These are phyloP conservation scores for Aspergillus fijiensis DNA, from an alignment of 2,329 filamentous ascomycete species.

Conservation along the genomic window DNA sequence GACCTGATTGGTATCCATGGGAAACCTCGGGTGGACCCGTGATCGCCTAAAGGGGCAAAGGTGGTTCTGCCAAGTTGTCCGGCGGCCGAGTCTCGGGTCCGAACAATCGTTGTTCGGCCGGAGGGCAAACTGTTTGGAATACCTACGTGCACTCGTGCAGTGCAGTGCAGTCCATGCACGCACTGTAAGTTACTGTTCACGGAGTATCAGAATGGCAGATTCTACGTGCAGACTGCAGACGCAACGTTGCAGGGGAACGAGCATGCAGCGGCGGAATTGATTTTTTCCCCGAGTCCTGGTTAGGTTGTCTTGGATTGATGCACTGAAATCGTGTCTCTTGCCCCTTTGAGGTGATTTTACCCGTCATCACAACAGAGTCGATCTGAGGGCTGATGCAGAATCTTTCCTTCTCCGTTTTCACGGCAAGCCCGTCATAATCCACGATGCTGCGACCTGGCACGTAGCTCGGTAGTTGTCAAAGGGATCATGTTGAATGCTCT, in stretches of 20 bases:
- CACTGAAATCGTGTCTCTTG: background rate
- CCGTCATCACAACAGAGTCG: background rate
- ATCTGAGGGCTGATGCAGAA: background rate
- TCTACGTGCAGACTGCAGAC: no score
- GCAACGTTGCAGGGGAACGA: no score
- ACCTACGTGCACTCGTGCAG: no score
- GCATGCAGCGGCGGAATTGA: conserved; percentile 11
- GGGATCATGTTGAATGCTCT: background rate
- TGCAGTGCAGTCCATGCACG: no score
- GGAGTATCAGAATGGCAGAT: no score
- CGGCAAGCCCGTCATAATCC: no score
- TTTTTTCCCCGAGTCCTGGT: conserved; percentile 11
- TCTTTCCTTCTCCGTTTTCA: background rate
- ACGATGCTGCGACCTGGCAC: no score
- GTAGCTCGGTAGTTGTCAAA: background rate
- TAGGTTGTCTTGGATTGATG: background rate
- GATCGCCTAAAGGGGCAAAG: background rate
- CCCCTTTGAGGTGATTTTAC: background rate
- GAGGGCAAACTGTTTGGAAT: background rate
- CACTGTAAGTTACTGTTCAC: background rate
- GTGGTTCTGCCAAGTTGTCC: background rate
- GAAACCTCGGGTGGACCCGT: background rate
- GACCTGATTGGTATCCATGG: background rate
- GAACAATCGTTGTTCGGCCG: conserved; percentile 10
- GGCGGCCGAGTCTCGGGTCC: conserved; percentile 19